phyloP scores from a whole-genome alignment of 139 green algal species.

The Picochlorum sp. region DNA sequence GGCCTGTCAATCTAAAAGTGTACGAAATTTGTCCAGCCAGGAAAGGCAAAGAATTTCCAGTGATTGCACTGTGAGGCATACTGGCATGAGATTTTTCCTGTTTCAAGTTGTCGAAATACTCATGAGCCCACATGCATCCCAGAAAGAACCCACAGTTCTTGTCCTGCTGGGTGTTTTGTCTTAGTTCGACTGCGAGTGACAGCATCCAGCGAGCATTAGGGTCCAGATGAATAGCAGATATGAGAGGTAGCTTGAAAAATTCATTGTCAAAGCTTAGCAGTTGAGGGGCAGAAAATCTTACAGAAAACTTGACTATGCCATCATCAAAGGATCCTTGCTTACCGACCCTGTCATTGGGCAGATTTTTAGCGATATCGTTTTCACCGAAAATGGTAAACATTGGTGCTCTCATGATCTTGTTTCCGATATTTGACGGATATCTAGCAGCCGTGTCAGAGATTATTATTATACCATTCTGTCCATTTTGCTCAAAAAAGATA shows the following conservation, averaged over 20 bases:
- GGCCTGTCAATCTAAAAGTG: conserved; percentile 29
- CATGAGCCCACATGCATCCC: conserved; percentile 35
- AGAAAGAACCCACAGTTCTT: conserved; percentile 20
- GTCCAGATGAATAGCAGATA: conserved; percentile 54
- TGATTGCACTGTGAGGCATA: conserved; percentile 13
- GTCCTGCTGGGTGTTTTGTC: background rate
- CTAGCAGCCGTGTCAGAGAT: conserved; percentile 4
- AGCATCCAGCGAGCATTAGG: conserved; percentile 61
- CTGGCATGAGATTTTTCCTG: background rate
- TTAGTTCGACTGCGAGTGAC: conserved; percentile 30
- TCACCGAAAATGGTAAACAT: conserved; percentile 43
- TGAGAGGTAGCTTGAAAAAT: conserved; percentile 36
- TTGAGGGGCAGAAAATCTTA: conserved; percentile 44
- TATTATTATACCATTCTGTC: background rate
- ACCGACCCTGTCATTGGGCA: conserved; percentile 9
- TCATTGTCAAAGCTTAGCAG: conserved; percentile 49
- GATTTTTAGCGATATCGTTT: conserved; percentile 31
- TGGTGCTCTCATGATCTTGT: background rate
- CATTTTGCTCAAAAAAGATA: background rate
- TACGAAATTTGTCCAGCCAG: conserved; percentile 36
- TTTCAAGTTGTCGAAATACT: conserved; percentile 19
- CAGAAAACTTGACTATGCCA: too few species aligned
- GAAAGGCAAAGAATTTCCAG: conserved; percentile 35
- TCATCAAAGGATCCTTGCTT: background rate
- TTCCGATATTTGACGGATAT: conserved; percentile 1